Base-by-base conservation (phyloP, 495 filamentous ascomycete genomes). In the Daldinia decipiens region DNA sequence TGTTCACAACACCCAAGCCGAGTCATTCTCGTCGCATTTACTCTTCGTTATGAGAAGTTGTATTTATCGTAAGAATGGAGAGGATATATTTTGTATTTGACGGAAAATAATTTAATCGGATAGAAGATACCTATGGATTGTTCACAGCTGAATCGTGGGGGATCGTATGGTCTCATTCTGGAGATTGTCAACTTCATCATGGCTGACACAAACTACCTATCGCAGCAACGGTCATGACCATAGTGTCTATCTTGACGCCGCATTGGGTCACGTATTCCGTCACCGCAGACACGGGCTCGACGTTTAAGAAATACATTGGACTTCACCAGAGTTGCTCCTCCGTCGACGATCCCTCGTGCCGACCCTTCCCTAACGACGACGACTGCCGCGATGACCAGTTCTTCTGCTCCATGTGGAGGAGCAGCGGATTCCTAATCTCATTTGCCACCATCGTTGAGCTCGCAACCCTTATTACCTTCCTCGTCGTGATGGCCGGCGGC, bases 371-470 rank as follows among this genome's bases (percentile, higher is more conserved):
- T 83, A 80, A 84, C 65, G 83, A 87, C 53, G 91, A 92, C 79
- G 93, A 90, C 81, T 85, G 88, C 68, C 89, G 87, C 72, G 82
- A 83, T 53, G 86, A 92, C 74, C 86, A 88, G 31, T 87, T 89
- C 79, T 97, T 98, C 84, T 97, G 95, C 81, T 90, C 88, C 67
- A 91, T 96, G 87, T 98, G 95, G 95, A 87, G 92, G 34, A 90
- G 89, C 45, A 88, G 93, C 61, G 93, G 91, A 9, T 97, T 97
- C 77, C 80, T 97, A 59, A 93, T 97, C 87, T 90, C 86, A 59
- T 91, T 97, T 69, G 87, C 91, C 26, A 84, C 92, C 36, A 87
- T 97, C 39, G 69, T 94, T 31, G 88, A 97, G 80, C 85, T 92
- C 17, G 91, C 90, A 58, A 88, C 87, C 47, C 76, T 96, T 15